Percentiles rank a stretch among this genome's conserved stretches.
Evolutionary conservation across 163 green algal genomes (phyloP).

Genomic region (Scenedesmus sp.): DNA sequence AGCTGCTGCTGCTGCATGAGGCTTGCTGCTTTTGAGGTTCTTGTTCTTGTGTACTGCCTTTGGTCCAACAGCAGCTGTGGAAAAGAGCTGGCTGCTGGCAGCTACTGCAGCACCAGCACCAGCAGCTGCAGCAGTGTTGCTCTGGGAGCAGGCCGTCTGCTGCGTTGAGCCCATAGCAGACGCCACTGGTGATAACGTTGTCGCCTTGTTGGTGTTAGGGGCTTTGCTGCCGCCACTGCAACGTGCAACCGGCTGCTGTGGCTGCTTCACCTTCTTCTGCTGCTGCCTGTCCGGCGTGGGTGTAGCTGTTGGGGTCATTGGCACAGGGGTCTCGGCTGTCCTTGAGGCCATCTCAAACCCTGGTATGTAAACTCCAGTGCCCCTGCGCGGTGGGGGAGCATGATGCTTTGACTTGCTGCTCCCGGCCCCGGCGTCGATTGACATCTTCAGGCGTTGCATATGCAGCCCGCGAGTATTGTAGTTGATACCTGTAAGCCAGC

Average conservation of each 20-base stretch:
- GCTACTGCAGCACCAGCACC: neutral
- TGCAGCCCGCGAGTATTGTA: too few relatives aligned
- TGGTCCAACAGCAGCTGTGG: neutral
- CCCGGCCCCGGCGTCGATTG: neutral
- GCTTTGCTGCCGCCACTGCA: neutral
- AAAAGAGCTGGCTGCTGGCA: neutral
- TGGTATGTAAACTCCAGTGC: conserved; percentile 1
- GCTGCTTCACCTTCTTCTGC: neutral
- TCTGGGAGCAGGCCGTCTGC: neutral
- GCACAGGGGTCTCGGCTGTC: neutral
- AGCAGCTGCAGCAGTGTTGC: neutral
- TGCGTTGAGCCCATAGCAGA: neutral
- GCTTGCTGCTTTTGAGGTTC: neutral
- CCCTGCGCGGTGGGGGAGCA: neutral
- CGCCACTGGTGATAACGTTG: neutral
- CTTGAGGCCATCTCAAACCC: neutral
- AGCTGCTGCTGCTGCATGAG: neutral
- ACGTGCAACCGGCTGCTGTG: neutral
- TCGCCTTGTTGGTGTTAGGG: neutral
- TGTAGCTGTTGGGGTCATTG: neutral
- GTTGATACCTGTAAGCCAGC: too few relatives aligned
- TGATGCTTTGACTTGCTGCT: neutral
- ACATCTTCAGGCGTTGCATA: neutral
- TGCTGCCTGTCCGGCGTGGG: neutral
- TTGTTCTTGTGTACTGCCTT: neutral